phyloP scores from a whole-genome alignment of 768 basidiomycete genomes.

The Cystobasidium ongulense region DNA sequence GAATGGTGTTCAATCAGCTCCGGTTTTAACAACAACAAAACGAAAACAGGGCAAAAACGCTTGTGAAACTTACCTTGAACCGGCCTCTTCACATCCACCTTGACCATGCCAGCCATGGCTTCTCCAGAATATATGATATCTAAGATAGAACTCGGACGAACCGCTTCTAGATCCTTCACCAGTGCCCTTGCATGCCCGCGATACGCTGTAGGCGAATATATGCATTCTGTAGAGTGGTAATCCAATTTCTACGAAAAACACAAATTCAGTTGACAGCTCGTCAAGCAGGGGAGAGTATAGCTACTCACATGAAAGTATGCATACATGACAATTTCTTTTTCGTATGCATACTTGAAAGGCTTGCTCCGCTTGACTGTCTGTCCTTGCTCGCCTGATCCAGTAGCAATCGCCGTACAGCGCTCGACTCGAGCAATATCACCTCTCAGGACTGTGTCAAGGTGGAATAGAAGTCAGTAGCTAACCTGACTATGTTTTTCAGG shows the following conservation, averaged over 20 bases:
- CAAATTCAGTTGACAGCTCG: background rate
- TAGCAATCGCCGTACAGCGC: constrained; percentile 88
- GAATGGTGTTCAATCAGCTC: background rate
- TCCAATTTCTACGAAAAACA: constrained; percentile 63
- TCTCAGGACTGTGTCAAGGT: constrained; percentile 65
- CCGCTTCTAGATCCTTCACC: constrained; percentile 88
- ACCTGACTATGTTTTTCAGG: background rate
- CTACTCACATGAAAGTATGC: constrained; percentile 33
- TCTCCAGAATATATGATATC: constrained; percentile 57
- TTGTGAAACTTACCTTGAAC: constrained; percentile 6
- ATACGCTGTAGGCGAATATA: constrained; percentile 97
- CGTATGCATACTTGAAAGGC: constrained; percentile 99
- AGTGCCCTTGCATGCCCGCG: constrained; percentile 90
- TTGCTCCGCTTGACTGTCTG: constrained; percentile 84
- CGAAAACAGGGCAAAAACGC: background rate
- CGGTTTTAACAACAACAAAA: background rate
- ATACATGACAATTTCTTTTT: constrained; percentile 99
- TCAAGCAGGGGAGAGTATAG: background rate
- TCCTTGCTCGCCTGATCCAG: constrained; percentile 54
- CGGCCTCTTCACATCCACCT: constrained; percentile 34
- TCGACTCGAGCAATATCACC: constrained; percentile 92
- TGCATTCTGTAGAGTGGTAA: constrained; percentile 98
- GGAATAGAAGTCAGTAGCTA: constrained; percentile 20
- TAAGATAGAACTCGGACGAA: constrained; percentile 87
- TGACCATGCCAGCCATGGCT: constrained; percentile 37